Percentiles rank a stretch among this genome's conserved stretches.
phyloP scores from a whole-genome alignment of 257 asterid species.

The Henckelia pumila region DNA sequence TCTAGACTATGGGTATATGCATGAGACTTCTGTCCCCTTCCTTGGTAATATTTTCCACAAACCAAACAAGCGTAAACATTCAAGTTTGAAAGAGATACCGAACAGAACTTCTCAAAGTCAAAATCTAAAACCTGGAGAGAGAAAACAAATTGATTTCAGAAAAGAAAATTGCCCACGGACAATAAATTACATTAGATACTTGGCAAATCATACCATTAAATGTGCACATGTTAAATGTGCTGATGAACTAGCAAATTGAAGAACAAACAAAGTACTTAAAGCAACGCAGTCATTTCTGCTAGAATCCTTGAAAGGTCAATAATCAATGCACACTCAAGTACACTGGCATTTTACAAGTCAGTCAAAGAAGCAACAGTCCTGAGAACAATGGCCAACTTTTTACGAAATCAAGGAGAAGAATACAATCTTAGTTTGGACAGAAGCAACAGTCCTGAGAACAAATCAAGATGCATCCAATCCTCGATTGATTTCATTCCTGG shows the following conservation, averaged over 20 bases:
- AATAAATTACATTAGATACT: background rate
- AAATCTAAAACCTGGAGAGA: slow-evolving; percentile 87
- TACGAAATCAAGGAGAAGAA: background rate
- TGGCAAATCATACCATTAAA: background rate
- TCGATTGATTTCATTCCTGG: background rate
- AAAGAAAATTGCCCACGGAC: slow-evolving; percentile 9
- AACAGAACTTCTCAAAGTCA: slow-evolving; percentile 93
- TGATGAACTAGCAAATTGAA: background rate
- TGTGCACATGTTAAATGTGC: background rate
- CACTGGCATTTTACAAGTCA: background rate
- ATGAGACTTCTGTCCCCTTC: slow-evolving; percentile 93
- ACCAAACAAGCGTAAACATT: slow-evolving; percentile 96
- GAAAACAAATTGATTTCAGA: slow-evolving; percentile 16
- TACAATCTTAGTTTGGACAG: background rate
- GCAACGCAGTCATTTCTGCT: background rate
- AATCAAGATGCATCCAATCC: background rate
- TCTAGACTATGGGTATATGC: slow-evolving; percentile 98
- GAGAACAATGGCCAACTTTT: background rate
- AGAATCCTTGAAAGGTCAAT: background rate
- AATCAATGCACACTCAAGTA: background rate
- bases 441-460: background rate
- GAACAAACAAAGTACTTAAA: slow-evolving; percentile 3
- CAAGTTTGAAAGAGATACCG: slow-evolving; percentile 91
- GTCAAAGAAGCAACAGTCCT: no score
- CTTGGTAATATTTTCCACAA: slow-evolving; percentile 96